Evolutionary conservation across 352 stramenopile species (phyloP), one percentile per base, ranked within the genome.

Genomic region (Globisporangium paroecandrum): DNA sequence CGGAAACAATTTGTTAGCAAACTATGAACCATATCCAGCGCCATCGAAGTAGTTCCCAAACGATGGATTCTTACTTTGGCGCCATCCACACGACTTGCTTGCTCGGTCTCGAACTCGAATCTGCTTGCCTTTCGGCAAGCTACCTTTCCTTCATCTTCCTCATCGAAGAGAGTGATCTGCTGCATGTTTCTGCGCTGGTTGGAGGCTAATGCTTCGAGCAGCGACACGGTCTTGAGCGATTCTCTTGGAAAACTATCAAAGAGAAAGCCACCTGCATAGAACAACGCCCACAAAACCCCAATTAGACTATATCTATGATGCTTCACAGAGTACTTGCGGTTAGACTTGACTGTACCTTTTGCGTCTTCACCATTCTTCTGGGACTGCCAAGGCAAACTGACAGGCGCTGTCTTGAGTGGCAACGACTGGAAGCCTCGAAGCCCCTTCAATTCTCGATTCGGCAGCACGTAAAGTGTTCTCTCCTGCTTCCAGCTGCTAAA

Each of bases 391-490:
- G 78, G 80, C 1, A 90, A 55, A 25, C 64, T 15, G 1, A 91
- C 36, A 2, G 55, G 60, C n/a, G 67, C 63, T 2, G 83, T 90
- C 18, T 65, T 70, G 29, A 89, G 69, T 15, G 75, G 68, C 9
- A 93, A 53, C 24, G 64, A 68, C 53, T 93, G 79, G 61, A 81
- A 89, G 0, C 85, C 83, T 72, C 71, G 69, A 10, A 91, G 54
- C 1, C 29, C 66, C 12, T 67, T 62, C 0, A 93, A 4, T 2
- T 77, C 25, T 61, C 57, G 69, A 13, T 78, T 82, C 15, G 82
- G 81, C 27, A 89, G 22, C 3, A 85, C 57, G 55, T 78, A 64
- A 20, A 89, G 62, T 47, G 82, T 89, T 41, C 76, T 83, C 38
- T 82, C 65, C 22, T 70, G 69, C 60, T 77, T 89, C 85, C 85